A percentile compares a stretch with the other conserved stretches of the same genome.
These are phyloP conservation scores for Acacia confusa DNA, from an alignment of 306 rosid species.

Conservation along the genomic window DNA sequence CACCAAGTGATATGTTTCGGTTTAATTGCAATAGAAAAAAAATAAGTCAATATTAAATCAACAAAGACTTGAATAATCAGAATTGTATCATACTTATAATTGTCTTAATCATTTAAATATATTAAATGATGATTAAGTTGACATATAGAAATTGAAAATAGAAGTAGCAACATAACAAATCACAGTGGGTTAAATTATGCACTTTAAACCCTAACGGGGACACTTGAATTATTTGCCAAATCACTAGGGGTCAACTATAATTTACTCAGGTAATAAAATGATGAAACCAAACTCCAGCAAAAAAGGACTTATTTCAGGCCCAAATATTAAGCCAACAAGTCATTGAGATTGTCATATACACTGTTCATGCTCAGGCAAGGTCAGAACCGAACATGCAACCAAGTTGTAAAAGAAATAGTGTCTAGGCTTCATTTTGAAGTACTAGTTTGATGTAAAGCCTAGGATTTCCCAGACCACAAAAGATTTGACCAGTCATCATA, in stretches of 20 bases:
- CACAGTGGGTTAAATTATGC: not conserved
- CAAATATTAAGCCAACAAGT: constrained; percentile 1
- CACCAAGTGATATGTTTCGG: not conserved
- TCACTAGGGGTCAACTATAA: not conserved
- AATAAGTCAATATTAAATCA: not conserved
- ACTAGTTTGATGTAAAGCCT: not conserved
- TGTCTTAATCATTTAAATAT: not conserved
- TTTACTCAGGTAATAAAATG: not conserved
- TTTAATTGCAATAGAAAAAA: not conserved
- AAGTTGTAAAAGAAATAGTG: not conserved
- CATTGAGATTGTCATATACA: not conserved
- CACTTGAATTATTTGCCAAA: not conserved
- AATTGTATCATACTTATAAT: not conserved
- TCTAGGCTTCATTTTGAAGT: not conserved
- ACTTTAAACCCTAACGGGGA: not conserved
- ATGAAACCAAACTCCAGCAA: not conserved
- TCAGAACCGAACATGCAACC: not conserved
- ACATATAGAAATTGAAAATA: not conserved
- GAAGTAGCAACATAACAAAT: not conserved
- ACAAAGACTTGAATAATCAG: not conserved
- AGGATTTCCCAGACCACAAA: not conserved
- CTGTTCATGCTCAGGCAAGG: not conserved
- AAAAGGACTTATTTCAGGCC: not conserved
- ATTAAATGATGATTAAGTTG: not conserved
- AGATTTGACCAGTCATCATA: not conserved